Evolutionary conservation across 371 early-diverging fungal species (phyloP).

Genomic region (Blakeslea trispora): DNA sequence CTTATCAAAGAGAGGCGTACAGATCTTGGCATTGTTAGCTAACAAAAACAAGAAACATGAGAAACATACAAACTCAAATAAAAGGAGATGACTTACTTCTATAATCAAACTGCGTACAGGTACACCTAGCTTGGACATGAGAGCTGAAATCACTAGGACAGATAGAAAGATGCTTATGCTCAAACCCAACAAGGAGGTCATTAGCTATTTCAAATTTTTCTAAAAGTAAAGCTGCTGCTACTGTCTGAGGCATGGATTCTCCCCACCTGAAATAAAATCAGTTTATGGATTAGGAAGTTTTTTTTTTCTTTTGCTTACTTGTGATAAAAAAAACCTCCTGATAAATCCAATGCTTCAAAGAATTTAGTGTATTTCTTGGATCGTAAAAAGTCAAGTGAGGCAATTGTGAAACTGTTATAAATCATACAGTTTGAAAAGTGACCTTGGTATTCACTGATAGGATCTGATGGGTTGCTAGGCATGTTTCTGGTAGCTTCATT

Average conservation of each 20-base stretch:
- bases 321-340: conserved; percentile 94
- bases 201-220: conserved; percentile 17
- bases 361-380: conserved; percentile 67
- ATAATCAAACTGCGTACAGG: conserved; percentile 1
- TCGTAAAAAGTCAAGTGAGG: conserved; percentile 34
- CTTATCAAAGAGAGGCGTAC: conserved; percentile 4
- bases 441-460: conserved; percentile 47
- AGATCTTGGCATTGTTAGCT: conserved; percentile 5
- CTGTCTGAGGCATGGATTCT: conserved; percentile 63
- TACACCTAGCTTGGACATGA: conserved; percentile 7
- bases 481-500: neutral
- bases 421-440: conserved; percentile 73
- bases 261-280: conserved; percentile 62
- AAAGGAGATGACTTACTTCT: conserved; percentile 1
- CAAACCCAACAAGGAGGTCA: conserved; percentile 7
- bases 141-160: conserved; percentile 8
- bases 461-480: neutral
- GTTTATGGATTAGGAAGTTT: too few relatives aligned
- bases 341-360: conserved; percentile 76
- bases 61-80: too few relatives aligned
- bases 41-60: neutral
- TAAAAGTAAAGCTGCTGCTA: conserved; percentile 82
- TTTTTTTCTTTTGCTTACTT: conserved; percentile 36
- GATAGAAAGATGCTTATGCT: neutral
- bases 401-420: conserved; percentile 57